Evolutionary conservation across 148 eudicot species (phyloP).

Genomic region (Fagopyrum homotropicum): DNA sequence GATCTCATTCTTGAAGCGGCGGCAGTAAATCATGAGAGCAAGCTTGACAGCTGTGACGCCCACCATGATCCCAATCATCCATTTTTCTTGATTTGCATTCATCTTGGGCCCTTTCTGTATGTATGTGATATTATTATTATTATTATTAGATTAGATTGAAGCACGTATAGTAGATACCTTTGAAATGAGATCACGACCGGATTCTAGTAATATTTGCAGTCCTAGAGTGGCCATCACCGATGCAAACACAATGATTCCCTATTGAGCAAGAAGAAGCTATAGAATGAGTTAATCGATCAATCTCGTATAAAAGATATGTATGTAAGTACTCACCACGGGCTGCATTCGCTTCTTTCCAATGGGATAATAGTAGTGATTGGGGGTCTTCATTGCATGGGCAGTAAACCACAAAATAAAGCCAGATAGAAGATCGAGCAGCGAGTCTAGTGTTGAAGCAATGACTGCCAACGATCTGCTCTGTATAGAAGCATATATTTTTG

Average conservation of each 20-base stretch:
- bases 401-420: slow-evolving; percentile 60
- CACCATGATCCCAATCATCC: slow-evolving; percentile 93
- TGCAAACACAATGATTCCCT: slow-evolving; percentile 89
- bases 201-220: slow-evolving; percentile 43
- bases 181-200: slow-evolving; percentile 33
- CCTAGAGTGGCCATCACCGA: slow-evolving; percentile 86
- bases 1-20: slow-evolving; percentile 74
- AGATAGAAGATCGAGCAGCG: slow-evolving; percentile 49
- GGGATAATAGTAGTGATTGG: slow-evolving; percentile 41
- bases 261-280: background rate
- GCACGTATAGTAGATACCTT: slow-evolving; percentile 21
- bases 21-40: slow-evolving; percentile 67
- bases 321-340: slow-evolving; percentile 40
- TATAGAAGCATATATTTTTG: slow-evolving; percentile 43
- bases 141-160: too few relatives aligned
- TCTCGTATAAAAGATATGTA: background rate
- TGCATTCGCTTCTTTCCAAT: slow-evolving; percentile 58
- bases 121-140: too few relatives aligned
- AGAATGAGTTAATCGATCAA: background rate
- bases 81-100: slow-evolving; percentile 38
- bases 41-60: slow-evolving; percentile 72
- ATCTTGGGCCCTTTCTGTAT: slow-evolving; percentile 43
- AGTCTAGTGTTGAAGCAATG: slow-evolving; percentile 52
- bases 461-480: slow-evolving; percentile 52
- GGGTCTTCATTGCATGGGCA: slow-evolving; percentile 41